Evolutionary conservation across 2,329 filamentous ascomycete species (phyloP).

Genomic region (Cercospora zeina): DNA sequence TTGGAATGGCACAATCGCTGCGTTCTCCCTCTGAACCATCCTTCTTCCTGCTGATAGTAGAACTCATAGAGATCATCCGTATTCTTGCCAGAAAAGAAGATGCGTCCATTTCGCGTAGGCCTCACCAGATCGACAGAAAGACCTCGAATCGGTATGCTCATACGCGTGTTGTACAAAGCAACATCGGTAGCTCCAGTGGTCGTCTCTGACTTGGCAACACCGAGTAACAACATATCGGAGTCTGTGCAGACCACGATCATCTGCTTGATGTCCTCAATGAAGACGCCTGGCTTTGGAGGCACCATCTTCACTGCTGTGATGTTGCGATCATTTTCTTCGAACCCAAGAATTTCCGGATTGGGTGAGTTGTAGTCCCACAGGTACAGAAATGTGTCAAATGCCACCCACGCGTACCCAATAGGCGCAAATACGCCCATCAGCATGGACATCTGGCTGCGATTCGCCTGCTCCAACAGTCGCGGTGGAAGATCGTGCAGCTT

Average conservation of each 20-base stretch:
- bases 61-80: conserved; percentile 92
- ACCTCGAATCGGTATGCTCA: conserved; percentile 75
- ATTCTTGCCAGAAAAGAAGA: conserved; percentile 81
- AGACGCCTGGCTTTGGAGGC: conserved; percentile 80
- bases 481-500: conserved; percentile 89
- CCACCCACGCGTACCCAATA: conserved; percentile 91
- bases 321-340: conserved; percentile 81
- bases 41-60: conserved; percentile 94
- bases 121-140: conserved; percentile 71
- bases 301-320: conserved; percentile 91
- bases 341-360: conserved; percentile 88
- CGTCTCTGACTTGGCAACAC: conserved; percentile 67
- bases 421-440: conserved; percentile 93
- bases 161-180: conserved; percentile 82
- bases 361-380: conserved; percentile 96
- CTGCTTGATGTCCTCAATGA: conserved; percentile 80
- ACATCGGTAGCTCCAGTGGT: conserved; percentile 69
- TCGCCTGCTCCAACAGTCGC: conserved; percentile 88
- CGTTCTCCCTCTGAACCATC: conserved; percentile 91
- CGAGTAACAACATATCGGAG: conserved; percentile 81
- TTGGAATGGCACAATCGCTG: conserved; percentile 66
- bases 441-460: conserved; percentile 82
- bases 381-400: conserved; percentile 93
- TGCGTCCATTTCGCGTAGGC: conserved; percentile 77
- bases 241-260: conserved; percentile 86